Conservation (phyloP, 139 green algal genomes). For the Chlamydomonas sp. region DNA sequence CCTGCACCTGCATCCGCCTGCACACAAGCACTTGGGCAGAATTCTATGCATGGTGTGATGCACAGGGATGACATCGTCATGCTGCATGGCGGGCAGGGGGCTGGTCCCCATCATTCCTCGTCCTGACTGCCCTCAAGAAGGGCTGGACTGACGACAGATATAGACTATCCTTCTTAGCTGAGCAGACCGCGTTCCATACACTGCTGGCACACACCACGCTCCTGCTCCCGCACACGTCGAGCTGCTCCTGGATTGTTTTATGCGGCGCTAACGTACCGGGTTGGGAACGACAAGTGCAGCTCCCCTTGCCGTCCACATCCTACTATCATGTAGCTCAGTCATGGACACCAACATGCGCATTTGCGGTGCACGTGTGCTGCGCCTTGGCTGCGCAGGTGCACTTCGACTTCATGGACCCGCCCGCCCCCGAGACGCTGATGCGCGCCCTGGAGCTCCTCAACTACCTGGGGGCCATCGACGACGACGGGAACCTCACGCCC, state of each 20-base stretch:
- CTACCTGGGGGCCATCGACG: slow-evolving; percentile 98
- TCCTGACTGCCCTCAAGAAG: slow-evolving; percentile 53
- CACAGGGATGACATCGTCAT: too few species aligned
- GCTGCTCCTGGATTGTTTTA: too few species aligned
- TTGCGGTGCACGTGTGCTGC: neutral
- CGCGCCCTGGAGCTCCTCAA: slow-evolving; percentile 98
- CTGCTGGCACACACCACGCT: too few species aligned
- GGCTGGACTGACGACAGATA: neutral
- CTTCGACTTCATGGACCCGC: slow-evolving; percentile 99
- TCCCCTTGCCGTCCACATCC: too few species aligned
- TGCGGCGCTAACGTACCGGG: too few species aligned
- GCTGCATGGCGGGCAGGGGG: too few species aligned
- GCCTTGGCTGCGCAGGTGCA: slow-evolving; percentile 95
- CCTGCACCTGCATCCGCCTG: too few species aligned
- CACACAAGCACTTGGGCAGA: too few species aligned
- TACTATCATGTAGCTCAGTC: neutral
- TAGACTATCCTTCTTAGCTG: slow-evolving; percentile 10
- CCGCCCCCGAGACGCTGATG: slow-evolving; percentile 99
- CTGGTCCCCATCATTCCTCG: slow-evolving; percentile 74
- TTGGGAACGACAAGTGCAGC: too few species aligned
- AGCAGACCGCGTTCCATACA: neutral
- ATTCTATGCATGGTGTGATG: too few species aligned
- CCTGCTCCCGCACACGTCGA: too few species aligned
- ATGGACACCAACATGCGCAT: neutral
- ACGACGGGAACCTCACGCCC: slow-evolving; percentile 96